These are phyloP conservation scores for Suillus spraguei DNA, from an alignment of 768 basidiomycete genomes.

Conservation along the genomic window DNA sequence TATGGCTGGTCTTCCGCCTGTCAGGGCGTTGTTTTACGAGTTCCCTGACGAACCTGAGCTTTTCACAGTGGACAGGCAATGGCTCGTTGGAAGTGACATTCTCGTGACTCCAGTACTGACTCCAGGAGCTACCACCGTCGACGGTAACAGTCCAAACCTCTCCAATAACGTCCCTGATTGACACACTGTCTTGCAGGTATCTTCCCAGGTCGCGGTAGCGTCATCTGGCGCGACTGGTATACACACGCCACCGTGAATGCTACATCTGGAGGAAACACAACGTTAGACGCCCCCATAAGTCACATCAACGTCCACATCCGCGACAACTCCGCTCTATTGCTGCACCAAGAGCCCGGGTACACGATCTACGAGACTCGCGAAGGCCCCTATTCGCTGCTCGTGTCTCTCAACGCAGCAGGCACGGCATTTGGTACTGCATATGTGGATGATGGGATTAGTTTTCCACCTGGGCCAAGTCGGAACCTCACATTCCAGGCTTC, in stretches of 20 bases:
- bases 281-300: constrained; percentile 66
- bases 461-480: constrained; percentile 53
- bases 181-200: constrained; percentile 42
- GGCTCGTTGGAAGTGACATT: constrained; percentile 69
- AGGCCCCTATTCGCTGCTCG: constrained; percentile 63
- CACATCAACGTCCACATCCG: constrained; percentile 80
- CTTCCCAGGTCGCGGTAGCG: constrained; percentile 62
- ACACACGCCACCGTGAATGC: constrained; percentile 58
- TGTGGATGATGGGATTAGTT: constrained; percentile 69
- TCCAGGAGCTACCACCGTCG: constrained; percentile 68
- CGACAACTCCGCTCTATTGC: constrained; percentile 64
- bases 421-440: constrained; percentile 62
- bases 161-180: constrained; percentile 1
- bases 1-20: constrained; percentile 62
- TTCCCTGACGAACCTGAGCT: constrained; percentile 72
- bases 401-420: constrained; percentile 51
- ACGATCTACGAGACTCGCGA: constrained; percentile 68
- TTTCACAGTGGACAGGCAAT: constrained; percentile 66
- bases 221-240: constrained; percentile 76
- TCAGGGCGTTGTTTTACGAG: constrained; percentile 78
- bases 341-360: constrained; percentile 65
- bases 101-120: constrained; percentile 76
- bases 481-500: constrained; percentile 47
- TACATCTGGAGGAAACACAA: constrained; percentile 42
- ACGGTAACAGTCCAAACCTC: constrained; percentile 43